Percentiles rank a stretch among this genome's conserved stretches.
phyloP scores from a whole-genome alignment of 192 early-diverging fungal species.

The Entomortierella lignicola region DNA sequence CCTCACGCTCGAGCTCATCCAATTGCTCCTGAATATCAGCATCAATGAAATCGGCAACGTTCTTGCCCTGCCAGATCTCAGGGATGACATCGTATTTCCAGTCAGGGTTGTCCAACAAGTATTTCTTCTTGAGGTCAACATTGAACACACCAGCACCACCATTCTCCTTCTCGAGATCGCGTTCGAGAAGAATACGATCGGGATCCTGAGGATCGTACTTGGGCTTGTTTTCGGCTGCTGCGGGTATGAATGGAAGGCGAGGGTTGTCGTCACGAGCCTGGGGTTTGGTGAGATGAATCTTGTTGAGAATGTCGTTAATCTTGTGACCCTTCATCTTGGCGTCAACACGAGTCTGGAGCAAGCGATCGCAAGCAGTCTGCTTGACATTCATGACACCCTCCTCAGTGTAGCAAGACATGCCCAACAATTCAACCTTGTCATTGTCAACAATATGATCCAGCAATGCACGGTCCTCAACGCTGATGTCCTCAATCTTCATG shows the following conservation, averaged over 20 bases:
- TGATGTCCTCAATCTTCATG: constrained; percentile 82
- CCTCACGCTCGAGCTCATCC: constrained; percentile 95
- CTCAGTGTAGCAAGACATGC: constrained; percentile 93
- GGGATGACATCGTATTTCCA: constrained; percentile 99
- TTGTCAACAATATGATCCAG: constrained; percentile 79
- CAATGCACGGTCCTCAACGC: constrained; percentile 74
- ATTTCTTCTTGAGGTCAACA: constrained; percentile 94
- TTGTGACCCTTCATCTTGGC: constrained; percentile 93
- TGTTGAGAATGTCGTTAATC: constrained; percentile 93
- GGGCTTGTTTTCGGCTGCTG: constrained; percentile 69
- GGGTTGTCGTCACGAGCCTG: constrained; percentile 83
- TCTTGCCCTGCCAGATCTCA: constrained; percentile 98
- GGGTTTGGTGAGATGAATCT: constrained; percentile 94
- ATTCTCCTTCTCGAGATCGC: constrained; percentile 87
- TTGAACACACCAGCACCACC: constrained; percentile 98
- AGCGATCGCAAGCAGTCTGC: constrained; percentile 92
- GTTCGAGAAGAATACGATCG: constrained; percentile 84
- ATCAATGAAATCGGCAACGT: constrained; percentile 98
- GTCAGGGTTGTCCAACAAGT: constrained; percentile 83
- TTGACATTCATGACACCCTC: constrained; percentile 97
- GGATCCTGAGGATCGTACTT: constrained; percentile 87
- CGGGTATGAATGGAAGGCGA: constrained; percentile 88
- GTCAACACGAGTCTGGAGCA: constrained; percentile 93
- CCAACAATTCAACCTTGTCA: constrained; percentile 77
- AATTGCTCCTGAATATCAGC: constrained; percentile 96